Percentiles rank a stretch among this genome's conserved stretches.
Evolutionary conservation across 1,139 yeast species (phyloP).

Genomic region (Zhuliangozyma parablackwelliae): DNA sequence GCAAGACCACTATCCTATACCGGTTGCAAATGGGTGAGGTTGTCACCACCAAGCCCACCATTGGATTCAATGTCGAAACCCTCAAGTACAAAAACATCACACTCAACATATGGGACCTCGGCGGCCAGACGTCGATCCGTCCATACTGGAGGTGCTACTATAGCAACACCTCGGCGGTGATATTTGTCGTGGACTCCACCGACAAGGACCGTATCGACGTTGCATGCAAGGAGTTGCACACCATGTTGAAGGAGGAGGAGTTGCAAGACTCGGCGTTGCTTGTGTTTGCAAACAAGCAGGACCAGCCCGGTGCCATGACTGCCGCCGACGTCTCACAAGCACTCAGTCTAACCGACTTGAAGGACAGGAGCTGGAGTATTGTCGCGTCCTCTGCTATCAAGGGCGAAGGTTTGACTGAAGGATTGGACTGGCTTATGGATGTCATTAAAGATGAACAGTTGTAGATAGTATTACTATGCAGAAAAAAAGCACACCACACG

Average conservation of each 20-base stretch:
- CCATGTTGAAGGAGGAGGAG: conserved; percentile 93
- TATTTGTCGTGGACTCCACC: conserved; percentile 95
- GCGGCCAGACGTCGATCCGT: conserved; percentile 94
- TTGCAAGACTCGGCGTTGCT: conserved; percentile 82
- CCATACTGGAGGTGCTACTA: conserved; percentile 99
- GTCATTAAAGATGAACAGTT: conserved; percentile 90
- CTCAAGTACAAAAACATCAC: conserved; percentile 85
- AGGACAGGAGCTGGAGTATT: conserved; percentile 97
- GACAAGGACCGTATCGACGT: conserved; percentile 89
- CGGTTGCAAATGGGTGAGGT: conserved; percentile 92
- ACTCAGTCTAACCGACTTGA: conserved; percentile 76
- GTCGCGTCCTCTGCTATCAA: conserved; percentile 94
- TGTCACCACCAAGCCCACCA: conserved; percentile 90
- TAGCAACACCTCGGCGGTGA: conserved; percentile 92
- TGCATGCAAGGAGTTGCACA: conserved; percentile 82
- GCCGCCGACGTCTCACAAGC: conserved; percentile 95
- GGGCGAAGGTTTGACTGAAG: conserved; percentile 95
- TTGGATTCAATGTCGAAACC: conserved; percentile 96
- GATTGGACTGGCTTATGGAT: conserved; percentile 95
- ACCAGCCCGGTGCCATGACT: conserved; percentile 90
- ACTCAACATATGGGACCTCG: conserved; percentile 85
- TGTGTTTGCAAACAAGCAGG: conserved; percentile 96
- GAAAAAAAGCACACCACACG: background rate
- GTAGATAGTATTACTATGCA: conserved; percentile 17
- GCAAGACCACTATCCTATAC: conserved; percentile 92